phyloP scores from a whole-genome alignment of 495 filamentous ascomycete genomes.

The Neurospora sp. region DNA sequence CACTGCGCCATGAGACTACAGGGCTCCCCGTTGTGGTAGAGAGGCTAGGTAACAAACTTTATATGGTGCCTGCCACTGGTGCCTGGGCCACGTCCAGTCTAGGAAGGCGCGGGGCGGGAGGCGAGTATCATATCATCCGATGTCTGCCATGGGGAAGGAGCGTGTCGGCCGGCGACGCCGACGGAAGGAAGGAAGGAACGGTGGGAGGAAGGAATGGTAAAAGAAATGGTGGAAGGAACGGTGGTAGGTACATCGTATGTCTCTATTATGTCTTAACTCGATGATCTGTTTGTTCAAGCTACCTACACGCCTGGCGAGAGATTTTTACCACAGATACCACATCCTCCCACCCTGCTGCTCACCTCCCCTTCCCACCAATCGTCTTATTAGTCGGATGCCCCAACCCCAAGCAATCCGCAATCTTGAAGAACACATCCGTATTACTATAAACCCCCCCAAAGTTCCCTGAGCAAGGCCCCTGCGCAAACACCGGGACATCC shows the following conservation, averaged over 20 bases:
- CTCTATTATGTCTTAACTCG: neutral
- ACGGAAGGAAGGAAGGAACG: neutral
- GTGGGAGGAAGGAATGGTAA: neutral
- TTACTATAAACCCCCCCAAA: slow-evolving; percentile 61
- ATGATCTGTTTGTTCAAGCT: neutral
- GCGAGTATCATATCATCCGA: neutral
- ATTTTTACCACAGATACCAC: neutral
- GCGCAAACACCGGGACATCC: slow-evolving; percentile 64
- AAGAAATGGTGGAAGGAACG: neutral
- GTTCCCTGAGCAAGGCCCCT: slow-evolving; percentile 59
- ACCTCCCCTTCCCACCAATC: neutral
- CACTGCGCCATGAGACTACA: too few relatives aligned
- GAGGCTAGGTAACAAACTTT: neutral
- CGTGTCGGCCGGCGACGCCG: neutral
- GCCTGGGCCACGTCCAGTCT: neutral
- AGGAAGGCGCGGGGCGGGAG: neutral
- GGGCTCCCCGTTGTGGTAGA: neutral
- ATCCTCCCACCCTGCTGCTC: neutral
- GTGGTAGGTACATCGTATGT: neutral
- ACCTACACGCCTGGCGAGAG: neutral
- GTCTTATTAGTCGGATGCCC: slow-evolving; percentile 22
- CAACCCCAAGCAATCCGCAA: slow-evolving; percentile 58
- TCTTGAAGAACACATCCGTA: slow-evolving; percentile 63
- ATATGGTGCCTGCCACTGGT: neutral
- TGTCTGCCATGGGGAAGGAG: neutral